These are phyloP conservation scores for Botrytis squamosa DNA, from an alignment of 2,329 filamentous ascomycete species.

Conservation along the genomic window DNA sequence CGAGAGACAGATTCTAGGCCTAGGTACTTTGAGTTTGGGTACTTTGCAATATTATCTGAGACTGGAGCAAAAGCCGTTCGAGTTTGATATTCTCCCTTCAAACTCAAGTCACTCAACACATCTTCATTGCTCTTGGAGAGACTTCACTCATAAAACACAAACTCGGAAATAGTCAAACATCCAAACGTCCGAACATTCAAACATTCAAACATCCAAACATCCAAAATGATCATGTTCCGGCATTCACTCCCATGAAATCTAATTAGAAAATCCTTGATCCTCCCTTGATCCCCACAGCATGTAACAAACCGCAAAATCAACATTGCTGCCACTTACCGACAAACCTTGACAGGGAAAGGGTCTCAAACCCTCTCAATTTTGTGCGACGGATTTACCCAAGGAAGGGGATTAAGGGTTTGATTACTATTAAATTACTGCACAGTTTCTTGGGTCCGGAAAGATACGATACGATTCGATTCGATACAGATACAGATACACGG, in stretches of 20 bases:
- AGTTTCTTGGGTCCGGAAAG: not conserved
- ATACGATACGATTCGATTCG: not conserved
- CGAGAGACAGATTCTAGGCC: not conserved
- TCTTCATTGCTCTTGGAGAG: not conserved
- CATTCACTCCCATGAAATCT: not conserved
- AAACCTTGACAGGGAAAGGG: conserved; percentile 24
- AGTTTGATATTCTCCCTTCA: not conserved
- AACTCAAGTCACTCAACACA: not conserved
- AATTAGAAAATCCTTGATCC: not conserved
- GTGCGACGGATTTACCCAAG: conserved; percentile 10
- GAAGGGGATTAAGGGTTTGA: conserved; percentile 5
- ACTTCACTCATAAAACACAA: not conserved
- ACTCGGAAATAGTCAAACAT: too few relatives aligned
- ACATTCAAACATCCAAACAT: not conserved
- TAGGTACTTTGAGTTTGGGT: not conserved
- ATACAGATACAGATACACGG: not conserved
- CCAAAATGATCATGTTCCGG: not conserved
- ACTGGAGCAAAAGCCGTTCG: not conserved
- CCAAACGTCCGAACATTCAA: not conserved
- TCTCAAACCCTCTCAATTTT: conserved; percentile 16
- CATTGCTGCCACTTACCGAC: conserved; percentile 28
- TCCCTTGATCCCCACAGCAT: conserved; percentile 25
- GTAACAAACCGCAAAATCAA: conserved; percentile 23
- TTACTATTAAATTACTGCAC: not conserved
- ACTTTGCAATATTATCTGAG: not conserved